These are phyloP conservation scores for Hyaloraphidium curvatum DNA, from an alignment of 192 early-diverging fungal species.

Conservation along the genomic window DNA sequence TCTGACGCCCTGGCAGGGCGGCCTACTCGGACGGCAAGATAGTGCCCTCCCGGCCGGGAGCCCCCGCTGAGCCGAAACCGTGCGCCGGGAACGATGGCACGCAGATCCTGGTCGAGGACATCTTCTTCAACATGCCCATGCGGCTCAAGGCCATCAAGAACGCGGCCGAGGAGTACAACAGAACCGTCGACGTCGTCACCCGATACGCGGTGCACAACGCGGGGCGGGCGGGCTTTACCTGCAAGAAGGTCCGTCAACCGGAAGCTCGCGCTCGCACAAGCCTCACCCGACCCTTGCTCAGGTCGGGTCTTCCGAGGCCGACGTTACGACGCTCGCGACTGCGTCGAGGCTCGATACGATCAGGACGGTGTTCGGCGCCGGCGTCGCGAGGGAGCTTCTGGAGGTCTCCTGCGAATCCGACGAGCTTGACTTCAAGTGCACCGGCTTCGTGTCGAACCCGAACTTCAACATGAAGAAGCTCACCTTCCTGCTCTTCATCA, in stretches of 20 bases:
- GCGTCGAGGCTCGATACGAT: slow-evolving; percentile 56
- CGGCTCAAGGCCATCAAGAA: slow-evolving; percentile 72
- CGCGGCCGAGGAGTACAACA: slow-evolving; percentile 69
- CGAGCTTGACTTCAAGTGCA: slow-evolving; percentile 33
- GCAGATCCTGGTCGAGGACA: slow-evolving; percentile 49
- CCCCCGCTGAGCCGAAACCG: slow-evolving; percentile 60
- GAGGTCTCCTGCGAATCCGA: slow-evolving; percentile 29
- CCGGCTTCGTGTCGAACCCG: slow-evolving; percentile 74
- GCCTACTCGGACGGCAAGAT: slow-evolving; percentile 74
- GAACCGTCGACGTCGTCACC: slow-evolving; percentile 73
- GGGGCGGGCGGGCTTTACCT: slow-evolving; percentile 62
- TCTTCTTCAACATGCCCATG: slow-evolving; percentile 78
- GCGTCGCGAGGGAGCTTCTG: slow-evolving; percentile 60
- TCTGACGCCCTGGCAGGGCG: slow-evolving; percentile 24
- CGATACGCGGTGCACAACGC: slow-evolving; percentile 88
- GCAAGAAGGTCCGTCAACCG: slow-evolving; percentile 49
- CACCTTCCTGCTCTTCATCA: slow-evolving; percentile 83
- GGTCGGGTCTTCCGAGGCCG: slow-evolving; percentile 42
- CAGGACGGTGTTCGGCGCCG: slow-evolving; percentile 60
- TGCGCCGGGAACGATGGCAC: slow-evolving; percentile 93
- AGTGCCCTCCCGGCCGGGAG: slow-evolving; percentile 51
- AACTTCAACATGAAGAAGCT: slow-evolving; percentile 74
- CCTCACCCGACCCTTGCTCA: neutral
- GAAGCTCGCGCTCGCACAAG: neutral
- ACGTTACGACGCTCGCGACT: slow-evolving; percentile 48